Percentiles rank a stretch among this genome's conserved stretches.
Evolutionary conservation across 352 stramenopile genomes (phyloP).

Genomic region (Phytophthora podocarpi): DNA sequence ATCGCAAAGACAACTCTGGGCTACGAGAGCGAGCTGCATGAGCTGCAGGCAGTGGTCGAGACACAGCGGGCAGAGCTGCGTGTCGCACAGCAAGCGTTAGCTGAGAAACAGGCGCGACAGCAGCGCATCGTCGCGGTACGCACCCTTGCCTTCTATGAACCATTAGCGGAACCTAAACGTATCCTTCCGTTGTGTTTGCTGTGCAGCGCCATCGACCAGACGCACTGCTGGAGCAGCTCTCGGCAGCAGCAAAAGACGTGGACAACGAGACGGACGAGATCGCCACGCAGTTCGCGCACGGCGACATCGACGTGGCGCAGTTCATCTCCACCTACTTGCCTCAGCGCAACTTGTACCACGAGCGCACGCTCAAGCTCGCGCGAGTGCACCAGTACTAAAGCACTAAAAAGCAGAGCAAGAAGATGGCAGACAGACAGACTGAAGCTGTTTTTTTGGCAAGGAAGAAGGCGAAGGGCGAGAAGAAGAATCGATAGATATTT

Average conservation of each 20-base stretch:
- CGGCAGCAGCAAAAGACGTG: constrained; percentile 56
- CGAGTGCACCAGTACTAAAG: constrained; percentile 67
- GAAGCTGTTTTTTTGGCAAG: not conserved
- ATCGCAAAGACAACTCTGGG: constrained; percentile 73
- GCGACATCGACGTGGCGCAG: constrained; percentile 67
- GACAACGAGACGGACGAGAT: constrained; percentile 78
- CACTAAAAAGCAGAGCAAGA: too few relatives aligned
- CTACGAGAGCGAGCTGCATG: constrained; percentile 56
- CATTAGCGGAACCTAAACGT: not conserved
- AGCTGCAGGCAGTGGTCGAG: constrained; percentile 59
- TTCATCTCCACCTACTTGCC: constrained; percentile 74
- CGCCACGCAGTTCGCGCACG: constrained; percentile 72
- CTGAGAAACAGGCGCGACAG: constrained; percentile 73
- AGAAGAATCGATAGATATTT: constrained; percentile 28
- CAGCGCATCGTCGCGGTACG: constrained; percentile 72
- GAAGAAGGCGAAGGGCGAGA: too few relatives aligned
- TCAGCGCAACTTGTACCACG: constrained; percentile 74
- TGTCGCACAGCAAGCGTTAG: constrained; percentile 56
- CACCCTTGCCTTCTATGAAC: not conserved
- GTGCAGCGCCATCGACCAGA: constrained; percentile 71
- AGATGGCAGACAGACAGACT: not conserved
- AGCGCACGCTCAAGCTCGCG: constrained; percentile 78
- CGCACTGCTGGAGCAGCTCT: constrained; percentile 72
- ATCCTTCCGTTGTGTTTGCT: constrained; percentile 5
- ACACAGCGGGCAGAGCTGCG: constrained; percentile 53